Evolutionary conservation across 441 rosid species (phyloP).

Genomic region (Capsella rubella): DNA sequence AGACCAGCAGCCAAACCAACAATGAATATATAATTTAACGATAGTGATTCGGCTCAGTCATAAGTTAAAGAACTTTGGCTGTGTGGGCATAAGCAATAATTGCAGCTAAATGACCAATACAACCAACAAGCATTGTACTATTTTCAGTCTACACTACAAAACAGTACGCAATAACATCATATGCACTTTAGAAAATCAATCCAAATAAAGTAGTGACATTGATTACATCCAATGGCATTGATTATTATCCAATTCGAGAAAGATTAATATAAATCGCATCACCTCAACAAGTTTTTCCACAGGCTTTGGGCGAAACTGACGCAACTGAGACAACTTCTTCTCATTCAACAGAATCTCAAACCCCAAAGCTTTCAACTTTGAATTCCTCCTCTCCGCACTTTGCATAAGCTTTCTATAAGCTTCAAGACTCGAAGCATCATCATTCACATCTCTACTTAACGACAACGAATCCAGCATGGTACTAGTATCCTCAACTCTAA

Average conservation of each 20-base stretch:
- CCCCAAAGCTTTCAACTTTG: slow-evolving; percentile 55
- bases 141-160: slow-evolving; percentile 1
- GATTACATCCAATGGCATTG: not conserved
- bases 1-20: too few relatives aligned
- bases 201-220: slow-evolving; percentile 5
- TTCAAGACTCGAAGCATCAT: slow-evolving; percentile 50
- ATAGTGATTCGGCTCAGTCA: not conserved
- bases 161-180: not conserved
- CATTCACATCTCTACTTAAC: slow-evolving; percentile 37
- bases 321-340: slow-evolving; percentile 50
- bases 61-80: slow-evolving; percentile 10
- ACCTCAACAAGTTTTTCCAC: slow-evolving; percentile 57
- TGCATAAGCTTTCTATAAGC: slow-evolving; percentile 73
- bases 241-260: slow-evolving; percentile 5
- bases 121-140: too few relatives aligned
- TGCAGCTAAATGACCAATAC: slow-evolving; percentile 16
- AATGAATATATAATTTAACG: too few relatives aligned
- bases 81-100: not conserved
- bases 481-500: slow-evolving; percentile 57
- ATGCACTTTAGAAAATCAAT: slow-evolving; percentile 18
- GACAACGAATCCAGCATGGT: slow-evolving; percentile 52
- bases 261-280: slow-evolving; percentile 13
- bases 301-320: slow-evolving; percentile 55
- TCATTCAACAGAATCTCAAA: slow-evolving; percentile 66
- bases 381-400: slow-evolving; percentile 55